Evolutionary conservation across 2,329 filamentous ascomycete species (phyloP), one percentile per base, ranked within the genome.

Genomic region (Fusarium poae): DNA sequence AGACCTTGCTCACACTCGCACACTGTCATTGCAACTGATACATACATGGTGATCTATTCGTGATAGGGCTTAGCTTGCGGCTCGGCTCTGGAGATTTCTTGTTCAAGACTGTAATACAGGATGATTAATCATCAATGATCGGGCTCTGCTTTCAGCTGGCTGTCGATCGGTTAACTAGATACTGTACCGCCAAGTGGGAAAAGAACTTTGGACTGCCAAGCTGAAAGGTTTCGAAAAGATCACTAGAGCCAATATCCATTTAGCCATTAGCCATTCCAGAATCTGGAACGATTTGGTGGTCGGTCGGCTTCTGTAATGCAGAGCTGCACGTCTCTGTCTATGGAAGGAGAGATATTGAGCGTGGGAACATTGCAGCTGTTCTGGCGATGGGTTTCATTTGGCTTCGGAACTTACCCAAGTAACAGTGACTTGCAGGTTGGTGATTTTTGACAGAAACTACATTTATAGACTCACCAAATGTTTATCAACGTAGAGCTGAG

Each of bases 21-120:
- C 32, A 29, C 21, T 29, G 15, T 5, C 23, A 46, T 42, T 29
- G 23, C 34, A 53, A 40, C 46, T 39, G 46, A 65, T 34, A 60
- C 46, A 54, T 53, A 49, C 61, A 44, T 60, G 29, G 16, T 43
- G 12, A 39, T 32, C 30, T 39, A 45, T 58, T 23, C 32, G 45
- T 43, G 44, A 32, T 65, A 29, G 9, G 23, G 18, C n/a, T 20
- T 60, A 34, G 37, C 27, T 32, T 29, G 11, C 18, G 29, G 29
- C 53, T 65, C 51, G 21, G 45, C 16, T 30, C 16, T 35, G 15
- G 25, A 21, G 46, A 61, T 50, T 66, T 48, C 48, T 43, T 30
- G 29, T 39, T 49, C 25, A 46, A 37, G 27, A 40, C 48, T 44
- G 48, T 34, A 65, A 45, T 37, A 40, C 43, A 21, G 34, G 34